These are phyloP conservation scores for Paxillus rubicundulus DNA, from an alignment of 768 basidiomycete species.

Conservation along the genomic window DNA sequence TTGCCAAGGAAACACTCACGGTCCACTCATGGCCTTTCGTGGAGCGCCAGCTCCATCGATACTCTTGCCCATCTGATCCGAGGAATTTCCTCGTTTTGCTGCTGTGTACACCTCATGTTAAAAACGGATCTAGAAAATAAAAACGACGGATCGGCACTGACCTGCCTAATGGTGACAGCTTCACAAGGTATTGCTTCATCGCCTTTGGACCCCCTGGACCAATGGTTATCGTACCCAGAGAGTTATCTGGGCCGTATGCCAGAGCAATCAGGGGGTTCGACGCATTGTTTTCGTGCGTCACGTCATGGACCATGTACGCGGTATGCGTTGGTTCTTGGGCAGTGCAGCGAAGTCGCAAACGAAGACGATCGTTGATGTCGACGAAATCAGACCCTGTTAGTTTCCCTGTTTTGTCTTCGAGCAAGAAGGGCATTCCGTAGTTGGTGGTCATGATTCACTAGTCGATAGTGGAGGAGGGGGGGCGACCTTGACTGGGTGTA, in stretches of 20 bases:
- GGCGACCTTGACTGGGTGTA: background rate
- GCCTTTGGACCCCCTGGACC: constrained; percentile 34
- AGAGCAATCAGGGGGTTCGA: constrained; percentile 46
- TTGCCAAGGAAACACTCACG: constrained; percentile 37
- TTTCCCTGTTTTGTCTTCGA: constrained; percentile 60
- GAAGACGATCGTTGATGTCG: constrained; percentile 63
- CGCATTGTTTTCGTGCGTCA: constrained; percentile 22
- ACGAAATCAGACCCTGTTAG: constrained; percentile 55
- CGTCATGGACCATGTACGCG: constrained; percentile 54
- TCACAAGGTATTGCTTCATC: constrained; percentile 55
- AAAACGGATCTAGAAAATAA: background rate
- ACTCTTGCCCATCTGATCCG: constrained; percentile 59
- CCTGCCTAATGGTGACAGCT: constrained; percentile 41
- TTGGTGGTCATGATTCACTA: constrained; percentile 31
- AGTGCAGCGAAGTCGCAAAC: constrained; percentile 48
- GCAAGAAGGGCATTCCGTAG: constrained; percentile 58
- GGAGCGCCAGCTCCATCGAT: constrained; percentile 54
- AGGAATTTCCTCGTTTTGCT: constrained; percentile 49
- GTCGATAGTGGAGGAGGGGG: constrained; percentile 1
- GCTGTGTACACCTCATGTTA: constrained; percentile 28
- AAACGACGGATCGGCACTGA: constrained; percentile 23
- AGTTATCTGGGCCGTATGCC: constrained; percentile 47
- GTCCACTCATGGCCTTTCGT: constrained; percentile 61
- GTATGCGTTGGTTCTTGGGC: constrained; percentile 39
- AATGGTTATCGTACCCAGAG: constrained; percentile 53